phyloP scores from a whole-genome alignment of 2,329 filamentous ascomycete species.

The Zymoseptoria crescenta region DNA sequence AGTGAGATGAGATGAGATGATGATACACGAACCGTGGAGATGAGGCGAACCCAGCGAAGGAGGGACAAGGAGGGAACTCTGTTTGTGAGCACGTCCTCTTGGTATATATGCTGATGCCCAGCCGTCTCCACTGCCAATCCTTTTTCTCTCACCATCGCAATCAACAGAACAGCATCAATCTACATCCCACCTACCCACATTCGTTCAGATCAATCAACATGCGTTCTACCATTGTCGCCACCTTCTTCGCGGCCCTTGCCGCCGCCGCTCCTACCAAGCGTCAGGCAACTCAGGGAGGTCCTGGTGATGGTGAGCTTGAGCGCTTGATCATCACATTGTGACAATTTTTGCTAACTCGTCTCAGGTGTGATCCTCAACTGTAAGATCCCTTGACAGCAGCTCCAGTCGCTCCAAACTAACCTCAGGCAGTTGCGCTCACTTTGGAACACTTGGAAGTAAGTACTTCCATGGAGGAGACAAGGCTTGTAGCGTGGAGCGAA shows the following conservation, averaged over 20 bases:
- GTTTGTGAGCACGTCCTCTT: background rate
- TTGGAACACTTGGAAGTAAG: conserved; percentile 48
- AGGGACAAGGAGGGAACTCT: background rate
- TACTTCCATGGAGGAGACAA: no score
- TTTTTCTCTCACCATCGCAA: background rate
- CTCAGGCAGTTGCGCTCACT: conserved; percentile 27
- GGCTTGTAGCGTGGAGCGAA: no score
- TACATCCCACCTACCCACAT: background rate
- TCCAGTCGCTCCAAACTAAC: no score
- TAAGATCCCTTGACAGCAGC: no score
- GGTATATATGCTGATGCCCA: background rate
- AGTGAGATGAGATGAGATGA: background rate
- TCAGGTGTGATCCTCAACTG: conserved; percentile 31
- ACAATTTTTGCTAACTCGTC: background rate
- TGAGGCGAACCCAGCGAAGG: background rate
- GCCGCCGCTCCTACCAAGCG: conserved; percentile 15
- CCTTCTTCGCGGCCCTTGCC: conserved; percentile 15
- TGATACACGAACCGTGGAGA: background rate
- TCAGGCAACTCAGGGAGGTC: conserved; percentile 3
- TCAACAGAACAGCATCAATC: background rate
- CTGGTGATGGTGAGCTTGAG: conserved; percentile 3
- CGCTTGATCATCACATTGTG: background rate
- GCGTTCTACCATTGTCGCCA: conserved; percentile 12
- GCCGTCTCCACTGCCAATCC: background rate
- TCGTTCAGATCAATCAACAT: conserved; percentile 7